Conservation (phyloP, 495 filamentous ascomycete species). For the Annulohypoxylon bovei region DNA sequence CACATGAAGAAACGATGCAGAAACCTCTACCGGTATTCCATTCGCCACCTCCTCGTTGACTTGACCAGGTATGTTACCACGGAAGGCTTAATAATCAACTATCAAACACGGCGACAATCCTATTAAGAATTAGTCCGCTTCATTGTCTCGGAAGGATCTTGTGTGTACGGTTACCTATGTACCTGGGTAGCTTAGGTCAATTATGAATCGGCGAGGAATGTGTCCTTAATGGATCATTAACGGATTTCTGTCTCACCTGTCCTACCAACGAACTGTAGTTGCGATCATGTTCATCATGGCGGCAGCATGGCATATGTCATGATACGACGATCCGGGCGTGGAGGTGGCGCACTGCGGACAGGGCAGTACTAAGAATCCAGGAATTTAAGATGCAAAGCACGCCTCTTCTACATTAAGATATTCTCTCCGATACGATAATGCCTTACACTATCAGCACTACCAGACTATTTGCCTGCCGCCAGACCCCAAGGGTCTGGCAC, state of each 20-base stretch:
- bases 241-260: slow-evolving; percentile 3
- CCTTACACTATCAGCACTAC: background rate
- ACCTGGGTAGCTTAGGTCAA: background rate
- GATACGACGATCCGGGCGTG: background rate
- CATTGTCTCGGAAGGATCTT: slow-evolving; percentile 1
- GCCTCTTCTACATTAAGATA: background rate
- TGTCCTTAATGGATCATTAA: background rate
- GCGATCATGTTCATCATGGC: background rate
- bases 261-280: background rate
- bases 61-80: background rate
- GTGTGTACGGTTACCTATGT: background rate
- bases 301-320: slow-evolving; percentile 4
- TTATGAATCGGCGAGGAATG: background rate
- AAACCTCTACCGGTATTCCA: background rate
- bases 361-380: background rate
- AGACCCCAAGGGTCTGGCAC: slow-evolving; percentile 10
- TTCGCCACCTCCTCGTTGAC: slow-evolving; percentile 1
- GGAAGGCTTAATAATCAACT: background rate
- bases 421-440: background rate
- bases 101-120: background rate
- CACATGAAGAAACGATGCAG: slow-evolving; percentile 2
- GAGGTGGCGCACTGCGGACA: slow-evolving; percentile 15
- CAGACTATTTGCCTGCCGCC: background rate
- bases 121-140: background rate
- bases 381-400: slow-evolving; percentile 6